Evolutionary conservation across 1,139 yeast genomes (phyloP), one percentile per base, ranked within the genome.

Genomic region (Hyphopichia pseudoburtonii): DNA sequence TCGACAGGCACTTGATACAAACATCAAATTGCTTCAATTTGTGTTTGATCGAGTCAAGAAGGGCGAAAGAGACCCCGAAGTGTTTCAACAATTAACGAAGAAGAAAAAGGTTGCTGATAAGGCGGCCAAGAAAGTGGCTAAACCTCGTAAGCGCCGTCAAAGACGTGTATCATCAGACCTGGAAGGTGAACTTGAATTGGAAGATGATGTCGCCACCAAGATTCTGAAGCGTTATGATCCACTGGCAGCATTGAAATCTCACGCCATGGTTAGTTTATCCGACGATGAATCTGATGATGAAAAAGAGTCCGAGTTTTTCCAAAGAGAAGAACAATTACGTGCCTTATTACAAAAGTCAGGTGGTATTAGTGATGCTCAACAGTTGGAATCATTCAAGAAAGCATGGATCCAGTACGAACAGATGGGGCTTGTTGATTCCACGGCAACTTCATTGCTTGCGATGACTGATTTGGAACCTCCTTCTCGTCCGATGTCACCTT

Each of bases 271-370:
- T 31, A 67, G 68, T 40, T 82, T 75, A 37, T 80, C 86, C 0
- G 90, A 83, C 51, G 88, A 83, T 48, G 84, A 78, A 17, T 72
- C 80, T 3, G 88, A 82, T 46, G 79, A 69, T 14, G 89, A 82
- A 38, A 59, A 68, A 36, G 80, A 76, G 41, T 52, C 50, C 2
- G 66, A 52, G 19, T 84, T 85, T 54, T 85, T 76, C 51, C 80
- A 62, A 32, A 67, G 78, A 42, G 94, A 85, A 51, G 71, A 69
- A 41, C 60, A 64, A 42, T 63, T 83, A 39, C 73, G 87, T 41
- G 63, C 54, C 28, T 52, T 70, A 42, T 54, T 68, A 32, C 48
- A 49, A 18, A 61, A 51, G 21, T 49, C 66, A n/a, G 76, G 76
- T 3, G 75, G 76, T 5, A 66, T 70, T 28, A 60, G 69, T 10